These are phyloP conservation scores for Candida buenavistaensis DNA, from an alignment of 1,139 yeast species.

Conservation along the genomic window DNA sequence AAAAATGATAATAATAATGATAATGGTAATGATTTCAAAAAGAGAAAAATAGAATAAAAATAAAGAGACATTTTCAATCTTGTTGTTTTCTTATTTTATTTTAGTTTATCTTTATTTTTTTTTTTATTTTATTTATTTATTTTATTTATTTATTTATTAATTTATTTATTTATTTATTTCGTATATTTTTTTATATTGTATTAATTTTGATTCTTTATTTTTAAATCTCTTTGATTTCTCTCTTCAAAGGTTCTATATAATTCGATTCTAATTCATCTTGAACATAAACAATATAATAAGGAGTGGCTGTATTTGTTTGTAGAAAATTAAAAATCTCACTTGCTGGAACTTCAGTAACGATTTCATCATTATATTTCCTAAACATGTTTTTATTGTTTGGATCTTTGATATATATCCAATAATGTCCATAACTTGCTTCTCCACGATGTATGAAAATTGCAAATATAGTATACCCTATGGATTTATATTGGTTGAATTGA, in stretches of 20 bases:
- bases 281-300: slow-evolving; percentile 85
- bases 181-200: too few relatives aligned
- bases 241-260: slow-evolving; percentile 68
- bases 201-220: too few relatives aligned
- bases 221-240: slow-evolving; percentile 27
- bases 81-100: too few relatives aligned
- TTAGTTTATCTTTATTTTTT: too few relatives aligned
- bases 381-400: slow-evolving; percentile 60
- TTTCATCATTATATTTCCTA: slow-evolving; percentile 91
- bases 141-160: too few relatives aligned
- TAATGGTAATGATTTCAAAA: slow-evolving; percentile 7
- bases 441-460: slow-evolving; percentile 95
- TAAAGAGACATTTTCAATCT: too few relatives aligned
- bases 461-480: slow-evolving; percentile 77
- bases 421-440: slow-evolving; percentile 94
- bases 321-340: slow-evolving; percentile 75
- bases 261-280: slow-evolving; percentile 59
- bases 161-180: too few relatives aligned
- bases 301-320: slow-evolving; percentile 83
- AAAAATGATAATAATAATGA: slow-evolving; percentile 3
- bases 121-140: too few relatives aligned
- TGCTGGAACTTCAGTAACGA: slow-evolving; percentile 73
- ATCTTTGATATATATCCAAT: slow-evolving; percentile 92
- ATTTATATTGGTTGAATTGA: slow-evolving; percentile 61
- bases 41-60: slow-evolving; percentile 10